Percentiles rank a stretch among this genome's conserved stretches.
phyloP scores from a whole-genome alignment of 768 basidiomycete genomes.

The Artomyces pyxidatus region DNA sequence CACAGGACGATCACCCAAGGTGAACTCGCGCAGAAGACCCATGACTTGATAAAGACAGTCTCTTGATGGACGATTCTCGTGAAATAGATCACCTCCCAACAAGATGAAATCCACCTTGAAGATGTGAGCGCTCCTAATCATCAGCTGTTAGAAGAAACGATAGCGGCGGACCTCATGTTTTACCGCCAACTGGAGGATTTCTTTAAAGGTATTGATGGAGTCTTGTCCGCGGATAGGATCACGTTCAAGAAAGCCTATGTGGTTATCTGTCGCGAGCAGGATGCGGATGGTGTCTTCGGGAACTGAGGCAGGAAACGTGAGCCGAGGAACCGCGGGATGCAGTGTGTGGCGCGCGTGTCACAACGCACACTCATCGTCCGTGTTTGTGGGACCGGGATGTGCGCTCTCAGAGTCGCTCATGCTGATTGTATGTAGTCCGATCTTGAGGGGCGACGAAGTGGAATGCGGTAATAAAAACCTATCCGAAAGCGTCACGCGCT shows the following conservation, averaged over 20 bases:
- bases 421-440: too few species aligned
- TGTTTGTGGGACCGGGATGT: too few species aligned
- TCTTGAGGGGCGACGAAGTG: too few species aligned
- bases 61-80: slow-evolving; percentile 92
- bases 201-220: slow-evolving; percentile 90
- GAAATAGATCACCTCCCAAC: slow-evolving; percentile 93
- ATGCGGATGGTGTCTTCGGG: slow-evolving; percentile 69
- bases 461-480: too few species aligned
- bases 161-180: slow-evolving; percentile 68
- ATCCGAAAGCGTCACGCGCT: too few species aligned
- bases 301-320: too few species aligned
- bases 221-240: slow-evolving; percentile 94
- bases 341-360: too few species aligned
- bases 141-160: too few species aligned
- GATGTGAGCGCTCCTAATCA: too few species aligned
- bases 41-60: slow-evolving; percentile 86
- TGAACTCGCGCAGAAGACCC: slow-evolving; percentile 85
- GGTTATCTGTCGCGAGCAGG: slow-evolving; percentile 91
- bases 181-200: slow-evolving; percentile 85
- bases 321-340: too few species aligned
- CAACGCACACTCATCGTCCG: too few species aligned
- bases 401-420: too few species aligned
- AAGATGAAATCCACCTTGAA: slow-evolving; percentile 96
- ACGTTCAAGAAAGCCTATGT: slow-evolving; percentile 90
- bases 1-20: slow-evolving; percentile 82